Percentiles rank a stretch among this genome's conserved stretches.
phyloP scores from a whole-genome alignment of 2,329 filamentous ascomycete genomes.

The Aureobasidium subglaciale region DNA sequence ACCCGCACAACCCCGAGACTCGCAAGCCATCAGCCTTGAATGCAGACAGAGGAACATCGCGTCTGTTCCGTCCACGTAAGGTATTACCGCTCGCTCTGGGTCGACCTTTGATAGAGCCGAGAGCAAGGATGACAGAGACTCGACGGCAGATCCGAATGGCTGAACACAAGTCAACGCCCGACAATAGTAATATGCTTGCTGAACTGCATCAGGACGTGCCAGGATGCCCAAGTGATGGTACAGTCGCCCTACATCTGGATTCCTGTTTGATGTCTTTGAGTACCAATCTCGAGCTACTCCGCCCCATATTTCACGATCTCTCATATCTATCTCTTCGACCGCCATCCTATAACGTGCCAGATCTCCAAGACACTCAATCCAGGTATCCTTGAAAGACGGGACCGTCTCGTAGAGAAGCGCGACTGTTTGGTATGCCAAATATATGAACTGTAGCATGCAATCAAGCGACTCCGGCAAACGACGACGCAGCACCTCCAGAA shows the following conservation, averaged over 20 bases:
- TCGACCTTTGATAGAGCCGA: constrained; percentile 31
- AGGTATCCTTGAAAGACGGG: constrained; percentile 73
- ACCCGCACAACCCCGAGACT: not conserved
- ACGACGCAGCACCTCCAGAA: constrained; percentile 50
- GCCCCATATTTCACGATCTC: constrained; percentile 74
- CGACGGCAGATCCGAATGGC: constrained; percentile 60
- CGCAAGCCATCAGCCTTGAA: constrained; percentile 51
- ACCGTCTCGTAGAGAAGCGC: constrained; percentile 80
- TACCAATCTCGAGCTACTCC: constrained; percentile 79
- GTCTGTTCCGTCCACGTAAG: constrained; percentile 43
- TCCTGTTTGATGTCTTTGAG: constrained; percentile 68
- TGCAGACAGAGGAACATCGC: constrained; percentile 57
- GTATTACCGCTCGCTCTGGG: constrained; percentile 18
- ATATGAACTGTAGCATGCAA: constrained; percentile 87
- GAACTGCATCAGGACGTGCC: constrained; percentile 59
- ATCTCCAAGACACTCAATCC: constrained; percentile 90
- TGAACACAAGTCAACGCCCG: constrained; percentile 63
- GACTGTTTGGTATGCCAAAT: constrained; percentile 85
- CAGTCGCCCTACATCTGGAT: constrained; percentile 66
- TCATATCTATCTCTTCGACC: constrained; percentile 69
- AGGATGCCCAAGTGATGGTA: constrained; percentile 85
- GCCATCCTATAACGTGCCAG: constrained; percentile 83
- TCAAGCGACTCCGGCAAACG: constrained; percentile 70
- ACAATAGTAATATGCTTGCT: constrained; percentile 65
- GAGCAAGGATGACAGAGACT: constrained; percentile 64